Evolutionary conservation across 192 early-diverging fungal species (phyloP).

Genomic region (Coemansia sp.): DNA sequence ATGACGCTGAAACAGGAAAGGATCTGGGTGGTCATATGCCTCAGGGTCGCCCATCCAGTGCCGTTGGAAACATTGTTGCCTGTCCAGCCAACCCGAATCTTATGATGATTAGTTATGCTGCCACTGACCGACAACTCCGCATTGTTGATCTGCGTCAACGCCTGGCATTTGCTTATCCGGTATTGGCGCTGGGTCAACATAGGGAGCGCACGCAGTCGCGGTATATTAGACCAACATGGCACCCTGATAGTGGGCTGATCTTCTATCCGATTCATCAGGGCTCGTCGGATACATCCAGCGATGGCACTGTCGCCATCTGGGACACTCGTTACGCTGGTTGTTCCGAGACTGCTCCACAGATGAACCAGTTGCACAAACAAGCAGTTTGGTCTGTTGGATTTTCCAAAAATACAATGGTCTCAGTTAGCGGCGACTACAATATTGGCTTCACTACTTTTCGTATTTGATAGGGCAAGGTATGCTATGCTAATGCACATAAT

Average conservation of each 20-base stretch:
- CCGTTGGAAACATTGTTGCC: slow-evolving; percentile 16
- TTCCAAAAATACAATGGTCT: slow-evolving; percentile 25
- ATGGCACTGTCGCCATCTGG: slow-evolving; percentile 30
- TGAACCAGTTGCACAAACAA: slow-evolving; percentile 14
- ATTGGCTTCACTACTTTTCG: slow-evolving; percentile 34
- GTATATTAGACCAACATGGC: slow-evolving; percentile 39
- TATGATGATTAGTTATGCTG: slow-evolving; percentile 16
- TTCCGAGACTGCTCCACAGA: slow-evolving; percentile 14
- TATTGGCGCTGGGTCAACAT: slow-evolving; percentile 15
- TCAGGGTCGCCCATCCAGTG: neutral
- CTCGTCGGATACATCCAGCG: neutral
- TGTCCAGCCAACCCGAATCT: slow-evolving; percentile 29
- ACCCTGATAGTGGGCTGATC: slow-evolving; percentile 30
- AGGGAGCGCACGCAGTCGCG: slow-evolving; percentile 21
- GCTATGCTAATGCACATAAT: neutral
- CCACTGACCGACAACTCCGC: slow-evolving; percentile 19
- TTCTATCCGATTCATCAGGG: slow-evolving; percentile 26
- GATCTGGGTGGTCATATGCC: slow-evolving; percentile 8
- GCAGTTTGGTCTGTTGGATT: slow-evolving; percentile 30
- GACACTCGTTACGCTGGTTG: slow-evolving; percentile 33
- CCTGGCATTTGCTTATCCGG: slow-evolving; percentile 7
- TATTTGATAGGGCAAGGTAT: slow-evolving; percentile 2
- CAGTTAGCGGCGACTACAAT: slow-evolving; percentile 19
- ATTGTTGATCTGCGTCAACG: slow-evolving; percentile 27
- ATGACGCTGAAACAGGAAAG: slow-evolving; percentile 18